These are phyloP conservation scores for Phytophthora nicotianae DNA, from an alignment of 352 stramenopile genomes.

Conservation along the genomic window DNA sequence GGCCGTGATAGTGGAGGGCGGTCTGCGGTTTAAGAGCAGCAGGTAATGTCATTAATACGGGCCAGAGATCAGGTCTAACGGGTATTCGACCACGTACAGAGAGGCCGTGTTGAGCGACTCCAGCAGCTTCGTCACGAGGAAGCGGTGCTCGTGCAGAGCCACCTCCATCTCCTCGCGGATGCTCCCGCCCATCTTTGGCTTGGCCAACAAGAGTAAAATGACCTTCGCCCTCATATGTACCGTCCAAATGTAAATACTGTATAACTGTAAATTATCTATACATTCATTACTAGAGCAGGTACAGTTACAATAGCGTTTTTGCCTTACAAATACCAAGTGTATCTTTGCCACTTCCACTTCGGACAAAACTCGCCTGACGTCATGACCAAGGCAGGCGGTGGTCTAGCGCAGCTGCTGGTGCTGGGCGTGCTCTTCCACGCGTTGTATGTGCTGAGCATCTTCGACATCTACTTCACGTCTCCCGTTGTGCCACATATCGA, in stretches of 20 bases:
- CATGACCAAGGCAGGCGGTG: slow-evolving; percentile 12
- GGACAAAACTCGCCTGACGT: background rate
- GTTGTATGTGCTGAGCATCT: slow-evolving; percentile 89
- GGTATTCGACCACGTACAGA: slow-evolving; percentile 35
- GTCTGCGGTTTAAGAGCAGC: slow-evolving; percentile 33
- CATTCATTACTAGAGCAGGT: background rate
- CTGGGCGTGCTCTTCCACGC: slow-evolving; percentile 82
- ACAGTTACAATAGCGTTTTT: slow-evolving; percentile 14
- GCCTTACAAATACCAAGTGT: slow-evolving; percentile 13
- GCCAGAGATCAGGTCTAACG: background rate
- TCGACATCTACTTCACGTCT: slow-evolving; percentile 92
- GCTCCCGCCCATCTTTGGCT: slow-evolving; percentile 34
- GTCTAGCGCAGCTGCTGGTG: slow-evolving; percentile 49
- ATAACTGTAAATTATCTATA: too few relatives aligned
- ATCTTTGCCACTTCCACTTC: slow-evolving; percentile 11
- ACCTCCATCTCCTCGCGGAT: slow-evolving; percentile 79
- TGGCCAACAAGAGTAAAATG: background rate
- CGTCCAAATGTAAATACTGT: too few relatives aligned
- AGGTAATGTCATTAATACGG: slow-evolving; percentile 3
- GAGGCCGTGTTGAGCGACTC: slow-evolving; percentile 75
- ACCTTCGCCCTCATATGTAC: background rate
- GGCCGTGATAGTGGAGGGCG: slow-evolving; percentile 76
- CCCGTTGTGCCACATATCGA: slow-evolving; percentile 75
- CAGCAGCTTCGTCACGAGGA: slow-evolving; percentile 84
- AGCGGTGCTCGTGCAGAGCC: slow-evolving; percentile 81